Conservation (phyloP, 495 filamentous ascomycete species). For the Xylaria curta region DNA sequence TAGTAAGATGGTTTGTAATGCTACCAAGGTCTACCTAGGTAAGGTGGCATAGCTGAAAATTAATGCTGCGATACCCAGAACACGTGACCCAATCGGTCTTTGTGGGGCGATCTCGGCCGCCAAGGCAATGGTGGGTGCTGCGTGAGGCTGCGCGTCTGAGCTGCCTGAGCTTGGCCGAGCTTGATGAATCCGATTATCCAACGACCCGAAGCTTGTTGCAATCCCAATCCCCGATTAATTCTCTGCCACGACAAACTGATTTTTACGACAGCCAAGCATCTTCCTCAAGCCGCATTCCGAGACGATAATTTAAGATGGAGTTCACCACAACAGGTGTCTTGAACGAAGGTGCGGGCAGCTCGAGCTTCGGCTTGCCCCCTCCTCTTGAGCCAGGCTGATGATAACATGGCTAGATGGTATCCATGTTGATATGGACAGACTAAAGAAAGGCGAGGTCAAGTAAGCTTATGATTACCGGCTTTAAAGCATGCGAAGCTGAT, state of each 20-base stretch:
- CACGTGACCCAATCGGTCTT: constrained; percentile 37
- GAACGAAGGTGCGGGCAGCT: constrained; percentile 66
- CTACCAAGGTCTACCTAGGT: too few relatives aligned
- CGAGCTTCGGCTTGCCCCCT: constrained; percentile 28
- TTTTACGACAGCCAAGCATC: not conserved
- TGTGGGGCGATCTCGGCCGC: constrained; percentile 22
- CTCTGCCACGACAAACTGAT: not conserved
- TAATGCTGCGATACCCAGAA: not conserved
- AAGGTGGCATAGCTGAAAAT: too few relatives aligned
- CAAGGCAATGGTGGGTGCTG: constrained; percentile 25
- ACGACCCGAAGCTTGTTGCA: constrained; percentile 21
- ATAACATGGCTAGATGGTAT: constrained; percentile 79
- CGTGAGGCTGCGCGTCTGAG: constrained; percentile 48
- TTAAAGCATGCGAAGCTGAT: constrained; percentile 38
- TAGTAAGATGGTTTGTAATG: too few relatives aligned
- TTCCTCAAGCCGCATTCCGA: not conserved
- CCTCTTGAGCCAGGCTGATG: constrained; percentile 26
- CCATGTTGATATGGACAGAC: constrained; percentile 95
- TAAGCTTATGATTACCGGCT: constrained; percentile 53
- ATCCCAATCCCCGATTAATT: constrained; percentile 12
- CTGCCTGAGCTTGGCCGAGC: constrained; percentile 46
- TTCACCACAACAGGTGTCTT: constrained; percentile 71
- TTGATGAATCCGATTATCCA: constrained; percentile 30
- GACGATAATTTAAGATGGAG: constrained; percentile 52
- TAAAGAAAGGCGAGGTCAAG: constrained; percentile 87